A percentile compares a stretch with the other conserved stretches of the same genome.
phyloP scores from a whole-genome alignment of 2,329 filamentous ascomycete species.

The Cladosporium sp. region DNA sequence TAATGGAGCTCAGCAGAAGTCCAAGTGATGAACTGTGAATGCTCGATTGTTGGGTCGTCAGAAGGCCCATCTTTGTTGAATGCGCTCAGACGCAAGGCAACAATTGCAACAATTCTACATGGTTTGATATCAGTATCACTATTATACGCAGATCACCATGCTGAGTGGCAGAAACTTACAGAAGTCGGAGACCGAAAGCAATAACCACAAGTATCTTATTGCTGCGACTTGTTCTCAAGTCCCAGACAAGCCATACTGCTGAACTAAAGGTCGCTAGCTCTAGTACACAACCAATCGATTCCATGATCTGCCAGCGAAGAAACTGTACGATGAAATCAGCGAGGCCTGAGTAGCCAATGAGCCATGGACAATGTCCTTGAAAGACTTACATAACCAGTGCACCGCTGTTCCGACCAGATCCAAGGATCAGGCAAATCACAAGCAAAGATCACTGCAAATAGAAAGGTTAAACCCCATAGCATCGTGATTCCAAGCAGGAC shows the following conservation, averaged over 20 bases:
- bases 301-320: background rate
- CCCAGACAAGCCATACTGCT: constrained; percentile 14
- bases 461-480: background rate
- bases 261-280: background rate
- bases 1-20: constrained; percentile 17
- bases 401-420: background rate
- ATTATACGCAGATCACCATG: background rate
- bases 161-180: background rate
- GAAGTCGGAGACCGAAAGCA: constrained; percentile 15
- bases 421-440: background rate
- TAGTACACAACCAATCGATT: background rate
- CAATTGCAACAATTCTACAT: background rate
- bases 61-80: background rate
- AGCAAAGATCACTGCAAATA: background rate
- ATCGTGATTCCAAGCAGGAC: background rate
- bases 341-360: background rate
- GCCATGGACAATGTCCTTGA: too few species aligned
- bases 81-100: background rate
- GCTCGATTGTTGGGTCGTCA: constrained; percentile 9
- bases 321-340: background rate
- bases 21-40: constrained; percentile 14
- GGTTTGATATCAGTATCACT: background rate
- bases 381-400: background rate
- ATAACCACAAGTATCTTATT: constrained; percentile 7
- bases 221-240: constrained; percentile 2